phyloP scores from a whole-genome alignment of 352 stramenopile genomes.

The Phytophthora boehmeriae region DNA sequence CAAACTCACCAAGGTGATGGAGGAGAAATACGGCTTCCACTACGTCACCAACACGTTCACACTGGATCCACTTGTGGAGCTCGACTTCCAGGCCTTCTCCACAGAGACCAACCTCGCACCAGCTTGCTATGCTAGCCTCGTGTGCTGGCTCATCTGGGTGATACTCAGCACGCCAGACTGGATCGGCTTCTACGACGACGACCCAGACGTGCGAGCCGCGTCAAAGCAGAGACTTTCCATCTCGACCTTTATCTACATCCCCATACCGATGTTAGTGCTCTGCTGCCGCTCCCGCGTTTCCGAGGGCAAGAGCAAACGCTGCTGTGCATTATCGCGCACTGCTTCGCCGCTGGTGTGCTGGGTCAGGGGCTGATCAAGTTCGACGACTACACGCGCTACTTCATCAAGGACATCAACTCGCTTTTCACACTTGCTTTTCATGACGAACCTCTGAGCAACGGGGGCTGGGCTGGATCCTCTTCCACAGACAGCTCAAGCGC shows the following conservation, averaged over 20 bases:
- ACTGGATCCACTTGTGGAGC: constrained; percentile 56
- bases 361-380: constrained; percentile 48
- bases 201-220: constrained; percentile 35
- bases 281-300: constrained; percentile 63
- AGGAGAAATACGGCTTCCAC: constrained; percentile 86
- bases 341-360: constrained; percentile 62
- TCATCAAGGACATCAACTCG: constrained; percentile 58
- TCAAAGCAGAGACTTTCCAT: constrained; percentile 46
- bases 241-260: constrained; percentile 60
- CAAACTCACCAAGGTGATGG: constrained; percentile 66
- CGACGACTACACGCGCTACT: constrained; percentile 47
- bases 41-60: constrained; percentile 82
- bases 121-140: constrained; percentile 63
- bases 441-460: constrained; percentile 5
- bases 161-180: constrained; percentile 47
- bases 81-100: constrained; percentile 86
- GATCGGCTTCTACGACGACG: constrained; percentile 45
- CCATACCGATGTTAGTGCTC: constrained; percentile 59
- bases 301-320: constrained; percentile 61
- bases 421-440: constrained; percentile 48
- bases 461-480: neutral
- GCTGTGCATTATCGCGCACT: constrained; percentile 71
- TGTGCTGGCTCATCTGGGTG: constrained; percentile 67
- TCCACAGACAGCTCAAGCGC: neutral
- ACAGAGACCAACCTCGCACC: constrained; percentile 70